Evolutionary conservation across 768 basidiomycete genomes (phyloP), one percentile per base, ranked within the genome.

Genomic region (Leccinum sublutescens): DNA sequence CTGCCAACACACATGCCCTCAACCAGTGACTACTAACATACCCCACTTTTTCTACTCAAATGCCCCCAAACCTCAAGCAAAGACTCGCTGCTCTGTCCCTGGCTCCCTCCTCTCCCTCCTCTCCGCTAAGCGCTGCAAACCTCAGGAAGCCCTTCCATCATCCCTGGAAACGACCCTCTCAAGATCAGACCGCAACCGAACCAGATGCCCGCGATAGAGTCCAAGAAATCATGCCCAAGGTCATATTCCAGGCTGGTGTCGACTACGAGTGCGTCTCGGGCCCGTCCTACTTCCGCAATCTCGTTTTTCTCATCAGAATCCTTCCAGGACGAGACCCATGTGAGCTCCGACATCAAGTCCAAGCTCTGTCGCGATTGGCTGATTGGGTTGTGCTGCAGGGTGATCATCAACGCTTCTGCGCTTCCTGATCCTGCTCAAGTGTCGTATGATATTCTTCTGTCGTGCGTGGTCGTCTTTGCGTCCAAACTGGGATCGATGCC

Each of bases 161-260:
- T 4, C 79, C 85, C 2, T 86, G 86, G 82, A 85, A 78, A 64
- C 76, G 77, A 52, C 69, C 66, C 7, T 72, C 63, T 52, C 73
- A 69, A 36, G 64, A 63, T 43, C 66, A 60, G 4, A 62, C 62
- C 53, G 65, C 61, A 57, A 56, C 66, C 55, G 70, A 68, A 59
- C 68, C 70, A 53, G 65, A 63, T 65, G 72, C 60, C 7, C 66
- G 68, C 49, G 80, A 84, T 48, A 77, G 74, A 60, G 72, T 91
- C 12, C 86, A 89, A 62, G 82, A 85, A 15, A 81, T 88, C 29
- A 82, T 94, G 78, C 68, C 76, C 40, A 84, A 78, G 70, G 78
- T 94, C 75, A 91, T 94, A 49, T 93, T 89, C 66, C 92, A 93
- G 70, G 93, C 93, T 48, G 93, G 93, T 2, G 88, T 93, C 58